phyloP scores from a whole-genome alignment of 2,329 filamentous ascomycete genomes.

The Knufia fluminis region DNA sequence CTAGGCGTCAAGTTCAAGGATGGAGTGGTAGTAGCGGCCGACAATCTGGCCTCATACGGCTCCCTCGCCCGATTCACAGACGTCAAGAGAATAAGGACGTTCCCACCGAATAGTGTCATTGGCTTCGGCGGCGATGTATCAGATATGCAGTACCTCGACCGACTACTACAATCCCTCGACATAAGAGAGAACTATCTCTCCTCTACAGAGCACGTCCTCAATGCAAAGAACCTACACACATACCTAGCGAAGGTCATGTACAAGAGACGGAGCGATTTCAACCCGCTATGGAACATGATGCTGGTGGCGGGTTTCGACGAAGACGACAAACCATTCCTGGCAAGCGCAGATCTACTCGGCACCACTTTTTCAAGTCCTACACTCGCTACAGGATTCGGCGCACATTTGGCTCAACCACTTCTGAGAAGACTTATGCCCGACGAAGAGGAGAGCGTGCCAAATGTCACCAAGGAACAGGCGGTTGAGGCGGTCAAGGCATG shows the following conservation, averaged over 20 bases:
- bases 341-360: conserved; percentile 81
- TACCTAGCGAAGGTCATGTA: conserved; percentile 96
- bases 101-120: conserved; percentile 73
- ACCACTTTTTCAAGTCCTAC: conserved; percentile 84
- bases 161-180: conserved; percentile 75
- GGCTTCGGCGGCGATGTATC: conserved; percentile 96
- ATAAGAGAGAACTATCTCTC: conserved; percentile 78
- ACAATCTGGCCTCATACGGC: conserved; percentile 98
- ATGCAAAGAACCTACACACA: conserved; percentile 89
- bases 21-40: conserved; percentile 90
- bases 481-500: conserved; percentile 77
- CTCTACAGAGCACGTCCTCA: conserved; percentile 48
- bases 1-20: conserved; percentile 92
- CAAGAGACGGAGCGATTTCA: conserved; percentile 86
- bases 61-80: conserved; percentile 94
- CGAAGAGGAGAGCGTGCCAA: conserved; percentile 57
- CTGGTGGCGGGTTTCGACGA: conserved; percentile 83
- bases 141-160: conserved; percentile 97
- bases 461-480: conserved; percentile 67
- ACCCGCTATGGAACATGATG: conserved; percentile 94
- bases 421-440: conserved; percentile 76
- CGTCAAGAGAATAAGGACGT: conserved; percentile 86
- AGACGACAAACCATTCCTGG: conserved; percentile 74
- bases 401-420: conserved; percentile 86
- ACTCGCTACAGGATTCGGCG: conserved; percentile 86